Evolutionary conservation across 495 filamentous ascomycete species (phyloP), one percentile per base, ranked within the genome.

Genomic region (Penicillium arizonense): DNA sequence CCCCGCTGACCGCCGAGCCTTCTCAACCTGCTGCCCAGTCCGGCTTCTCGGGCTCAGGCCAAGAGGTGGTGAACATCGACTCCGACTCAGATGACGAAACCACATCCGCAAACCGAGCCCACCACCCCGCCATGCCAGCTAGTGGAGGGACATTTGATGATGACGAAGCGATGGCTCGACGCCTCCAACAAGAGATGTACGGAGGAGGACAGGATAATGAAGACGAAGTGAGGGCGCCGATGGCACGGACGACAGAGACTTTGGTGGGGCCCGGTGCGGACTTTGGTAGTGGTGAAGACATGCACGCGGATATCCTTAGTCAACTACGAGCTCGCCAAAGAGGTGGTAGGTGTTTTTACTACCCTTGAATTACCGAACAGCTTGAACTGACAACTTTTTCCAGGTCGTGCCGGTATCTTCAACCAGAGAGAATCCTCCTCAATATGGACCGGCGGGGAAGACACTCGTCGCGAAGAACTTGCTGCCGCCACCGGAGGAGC

Each of bases 111-210:
- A 30, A 30, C 45, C 52, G 16, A 7, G 21, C 42, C 37, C 43
- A 48, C 48, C 32, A 35, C 10, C 39, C 52, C 20, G 28, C 52
- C 39, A 42, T 45, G 45, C 35, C 57, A n/a, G 36, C 44, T 13
- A 34, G 57, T 23, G 54, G 33, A 32, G 39, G 59, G 21, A 59
- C 66, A 14, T 75, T 83, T 42, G 94, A 97, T 56, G 90, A 95
- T 59, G 94, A 98, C 71, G 94, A 91, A 38, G 94, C 90, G 10
- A 89, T 97, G 82, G 94, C 94, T 6, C 82, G 89, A 58, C 82
- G 89, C 37, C 65, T 98, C 39, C 95, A 97, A 61, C 89, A 97
- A 61, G 91, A 98, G 70, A 76, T 96, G 62, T 97, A 97, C 63
- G 72, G 78, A 47, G 72, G 80, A 56, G 61, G 73, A 32, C 57